Evolutionary conservation across 495 filamentous ascomycete species (phyloP).

Genomic region (Margaritispora aquatica): DNA sequence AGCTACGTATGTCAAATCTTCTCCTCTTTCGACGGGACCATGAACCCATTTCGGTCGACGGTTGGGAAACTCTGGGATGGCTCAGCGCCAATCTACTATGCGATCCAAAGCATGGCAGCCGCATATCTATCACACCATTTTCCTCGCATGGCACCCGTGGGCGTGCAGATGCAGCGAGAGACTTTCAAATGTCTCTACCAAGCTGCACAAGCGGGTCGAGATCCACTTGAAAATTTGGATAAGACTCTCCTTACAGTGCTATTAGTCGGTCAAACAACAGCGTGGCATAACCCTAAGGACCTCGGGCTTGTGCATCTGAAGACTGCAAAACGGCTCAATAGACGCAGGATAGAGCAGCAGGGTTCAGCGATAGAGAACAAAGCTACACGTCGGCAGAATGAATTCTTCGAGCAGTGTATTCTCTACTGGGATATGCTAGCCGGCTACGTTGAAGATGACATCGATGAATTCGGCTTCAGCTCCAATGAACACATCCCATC

Average conservation of each 20-base stretch:
- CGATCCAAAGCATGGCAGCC: conserved; percentile 56
- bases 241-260: conserved; percentile 46
- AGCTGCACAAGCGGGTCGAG: background rate
- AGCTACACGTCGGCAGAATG: conserved; percentile 36
- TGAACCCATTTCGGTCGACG: conserved; percentile 52
- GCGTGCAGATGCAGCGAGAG: conserved; percentile 46
- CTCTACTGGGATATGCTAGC: conserved; percentile 58
- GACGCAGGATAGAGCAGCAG: conserved; percentile 15
- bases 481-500: background rate
- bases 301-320: conserved; percentile 46
- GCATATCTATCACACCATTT: conserved; percentile 52
- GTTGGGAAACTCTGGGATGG: conserved; percentile 50
- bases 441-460: conserved; percentile 46
- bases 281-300: conserved; percentile 50
- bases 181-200: conserved; percentile 17
- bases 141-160: conserved; percentile 44
- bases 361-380: conserved; percentile 16
- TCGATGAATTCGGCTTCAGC: conserved; percentile 22
- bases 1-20: conserved; percentile 51
- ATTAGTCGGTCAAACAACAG: conserved; percentile 50
- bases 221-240: conserved; percentile 36
- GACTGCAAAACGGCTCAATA: conserved; percentile 22
- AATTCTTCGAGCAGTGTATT: conserved; percentile 52
- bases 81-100: conserved; percentile 50
- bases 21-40: conserved; percentile 51